These are phyloP conservation scores for Citeromyces hawaiiensis DNA, from an alignment of 1,139 yeast species.

Conservation along the genomic window DNA sequence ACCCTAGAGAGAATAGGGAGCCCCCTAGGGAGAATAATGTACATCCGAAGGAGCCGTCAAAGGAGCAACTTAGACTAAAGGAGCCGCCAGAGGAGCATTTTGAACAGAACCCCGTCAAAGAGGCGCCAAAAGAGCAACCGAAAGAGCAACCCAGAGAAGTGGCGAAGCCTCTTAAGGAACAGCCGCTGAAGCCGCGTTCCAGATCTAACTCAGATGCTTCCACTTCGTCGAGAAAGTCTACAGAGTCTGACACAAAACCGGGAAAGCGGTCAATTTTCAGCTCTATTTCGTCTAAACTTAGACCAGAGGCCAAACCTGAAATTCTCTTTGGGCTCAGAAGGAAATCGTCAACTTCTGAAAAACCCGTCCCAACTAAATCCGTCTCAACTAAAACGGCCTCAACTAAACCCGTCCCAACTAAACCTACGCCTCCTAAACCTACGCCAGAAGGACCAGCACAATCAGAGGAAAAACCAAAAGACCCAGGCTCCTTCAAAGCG, in stretches of 20 bases:
- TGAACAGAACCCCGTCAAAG: too few species aligned
- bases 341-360: not conserved
- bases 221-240: not conserved
- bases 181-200: not conserved
- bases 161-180: not conserved
- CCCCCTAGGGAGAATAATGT: not conserved
- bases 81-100: too few species aligned
- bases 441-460: slow-evolving; percentile 4
- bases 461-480: slow-evolving; percentile 1
- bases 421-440: not conserved
- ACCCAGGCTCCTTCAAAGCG: slow-evolving; percentile 1
- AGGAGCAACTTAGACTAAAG: not conserved
- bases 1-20: not conserved
- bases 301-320: slow-evolving; percentile 5
- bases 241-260: slow-evolving; percentile 6
- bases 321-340: slow-evolving; percentile 6
- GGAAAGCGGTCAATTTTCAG: slow-evolving; percentile 31
- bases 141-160: not conserved
- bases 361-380: slow-evolving; percentile 2
- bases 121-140: not conserved
- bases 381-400: slow-evolving; percentile 2
- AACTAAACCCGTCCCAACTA: slow-evolving; percentile 4
- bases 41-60: not conserved
- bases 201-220: not conserved
- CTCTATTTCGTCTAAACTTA: slow-evolving; percentile 42